A percentile compares a stretch with the other conserved stretches of the same genome.
phyloP scores from a whole-genome alignment of 805 yeast species.

The Kodamaea restingae region DNA sequence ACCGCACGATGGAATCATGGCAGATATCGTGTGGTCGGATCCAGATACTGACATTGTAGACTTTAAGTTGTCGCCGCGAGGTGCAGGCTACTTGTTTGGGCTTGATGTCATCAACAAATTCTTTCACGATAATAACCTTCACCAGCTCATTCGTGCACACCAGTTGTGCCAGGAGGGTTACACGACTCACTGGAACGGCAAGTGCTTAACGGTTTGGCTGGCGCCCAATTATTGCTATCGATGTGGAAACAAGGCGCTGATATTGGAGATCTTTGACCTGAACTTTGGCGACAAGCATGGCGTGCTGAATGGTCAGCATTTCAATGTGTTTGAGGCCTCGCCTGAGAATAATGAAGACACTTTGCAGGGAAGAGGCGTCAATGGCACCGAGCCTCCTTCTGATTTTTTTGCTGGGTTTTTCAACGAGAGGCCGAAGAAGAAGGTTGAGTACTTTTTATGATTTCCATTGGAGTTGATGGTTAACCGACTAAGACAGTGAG shows the following conservation, averaged over 20 bases:
- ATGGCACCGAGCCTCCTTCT: slow-evolving; percentile 21
- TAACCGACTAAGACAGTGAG: too few species aligned
- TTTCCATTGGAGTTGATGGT: too few species aligned
- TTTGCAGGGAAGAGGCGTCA: slow-evolving; percentile 36
- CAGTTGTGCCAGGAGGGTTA: slow-evolving; percentile 96
- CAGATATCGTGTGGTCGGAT: slow-evolving; percentile 97
- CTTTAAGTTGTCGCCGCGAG: slow-evolving; percentile 87
- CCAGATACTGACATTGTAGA: slow-evolving; percentile 82
- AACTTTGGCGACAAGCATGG: slow-evolving; percentile 34
- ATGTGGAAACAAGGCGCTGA: slow-evolving; percentile 97
- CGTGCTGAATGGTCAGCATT: slow-evolving; percentile 52
- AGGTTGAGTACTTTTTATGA: slow-evolving; percentile 50
- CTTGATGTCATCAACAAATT: slow-evolving; percentile 85
- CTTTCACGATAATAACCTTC: slow-evolving; percentile 69
- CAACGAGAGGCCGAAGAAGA: slow-evolving; percentile 26
- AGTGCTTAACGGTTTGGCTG: slow-evolving; percentile 95
- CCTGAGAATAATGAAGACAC: slow-evolving; percentile 80
- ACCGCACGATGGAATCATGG: slow-evolving; percentile 99
- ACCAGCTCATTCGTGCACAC: slow-evolving; percentile 87
- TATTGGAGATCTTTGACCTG: slow-evolving; percentile 68
- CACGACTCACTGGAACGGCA: slow-evolving; percentile 85
- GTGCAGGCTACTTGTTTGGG: slow-evolving; percentile 98
- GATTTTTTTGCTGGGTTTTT: slow-evolving; percentile 27
- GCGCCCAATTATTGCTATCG: slow-evolving; percentile 98
- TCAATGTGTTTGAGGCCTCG: slow-evolving; percentile 95